Evolutionary conservation across 2,329 filamentous ascomycete species (phyloP).

Genomic region (Arthroderma uncinatum): DNA sequence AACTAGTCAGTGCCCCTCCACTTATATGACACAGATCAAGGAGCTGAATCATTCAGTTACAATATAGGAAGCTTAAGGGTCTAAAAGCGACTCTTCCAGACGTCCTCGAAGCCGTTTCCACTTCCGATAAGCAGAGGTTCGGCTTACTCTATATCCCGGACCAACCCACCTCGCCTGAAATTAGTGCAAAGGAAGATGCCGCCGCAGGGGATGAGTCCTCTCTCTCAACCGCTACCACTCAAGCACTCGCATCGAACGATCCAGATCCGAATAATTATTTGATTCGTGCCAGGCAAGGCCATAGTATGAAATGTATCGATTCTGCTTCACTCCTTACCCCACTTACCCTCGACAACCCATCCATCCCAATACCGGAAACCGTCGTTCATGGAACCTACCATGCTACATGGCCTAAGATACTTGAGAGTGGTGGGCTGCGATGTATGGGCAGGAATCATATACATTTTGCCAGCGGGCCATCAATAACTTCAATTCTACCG

Average conservation of each 20-base stretch:
- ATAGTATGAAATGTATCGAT: slow-evolving; percentile 64
- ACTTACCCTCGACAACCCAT: slow-evolving; percentile 44
- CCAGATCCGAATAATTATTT: slow-evolving; percentile 57
- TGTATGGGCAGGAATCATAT: slow-evolving; percentile 79
- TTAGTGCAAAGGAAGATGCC: slow-evolving; percentile 17
- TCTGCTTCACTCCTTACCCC: slow-evolving; percentile 59
- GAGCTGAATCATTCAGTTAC: slow-evolving; percentile 33
- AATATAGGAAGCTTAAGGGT: slow-evolving; percentile 51
- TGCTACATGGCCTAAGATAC: slow-evolving; percentile 62
- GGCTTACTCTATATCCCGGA: slow-evolving; percentile 51
- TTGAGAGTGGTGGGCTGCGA: slow-evolving; percentile 63
- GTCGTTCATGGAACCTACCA: slow-evolving; percentile 88
- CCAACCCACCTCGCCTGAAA: slow-evolving; percentile 13
- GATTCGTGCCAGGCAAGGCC: slow-evolving; percentile 92
- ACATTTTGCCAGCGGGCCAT: slow-evolving; percentile 71
- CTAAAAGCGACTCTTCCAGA: slow-evolving; percentile 67
- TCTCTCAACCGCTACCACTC: slow-evolving; percentile 23
- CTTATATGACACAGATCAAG: not conserved
- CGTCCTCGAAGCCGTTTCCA: slow-evolving; percentile 55
- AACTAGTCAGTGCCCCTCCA: slow-evolving; percentile 40
- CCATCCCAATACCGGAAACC: slow-evolving; percentile 43
- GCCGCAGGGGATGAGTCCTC: slow-evolving; percentile 11
- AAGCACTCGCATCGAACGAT: slow-evolving; percentile 29
- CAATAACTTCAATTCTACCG: slow-evolving; percentile 32
- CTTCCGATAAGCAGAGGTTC: slow-evolving; percentile 87